Evolutionary conservation across 257 asterid genomes (phyloP).

Genomic region (Galeopsis tetrahit): DNA sequence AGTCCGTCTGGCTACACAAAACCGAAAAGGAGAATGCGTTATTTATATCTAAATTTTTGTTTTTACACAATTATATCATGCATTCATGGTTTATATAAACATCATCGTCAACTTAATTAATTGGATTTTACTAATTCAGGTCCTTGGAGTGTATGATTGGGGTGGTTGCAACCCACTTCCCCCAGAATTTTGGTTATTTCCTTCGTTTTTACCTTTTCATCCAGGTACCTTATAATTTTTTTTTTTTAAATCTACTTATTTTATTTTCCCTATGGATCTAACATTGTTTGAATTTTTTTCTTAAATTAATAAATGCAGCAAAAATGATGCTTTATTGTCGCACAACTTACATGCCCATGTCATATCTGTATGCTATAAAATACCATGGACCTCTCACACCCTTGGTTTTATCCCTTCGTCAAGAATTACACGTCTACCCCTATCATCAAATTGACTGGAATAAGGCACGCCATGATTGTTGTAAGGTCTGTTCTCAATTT

Average conservation of each 20-base stretch:
- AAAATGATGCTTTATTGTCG: slow-evolving; percentile 89
- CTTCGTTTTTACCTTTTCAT: slow-evolving; percentile 69
- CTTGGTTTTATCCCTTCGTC: slow-evolving; percentile 56
- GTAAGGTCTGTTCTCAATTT: slow-evolving; percentile 43
- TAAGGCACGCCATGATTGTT: slow-evolving; percentile 74
- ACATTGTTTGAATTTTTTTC: background rate
- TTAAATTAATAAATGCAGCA: slow-evolving; percentile 45
- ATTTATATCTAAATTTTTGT: no score
- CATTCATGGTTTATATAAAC: no score
- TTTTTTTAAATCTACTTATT: no score
- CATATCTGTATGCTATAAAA: slow-evolving; percentile 64
- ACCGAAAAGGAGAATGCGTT: no score
- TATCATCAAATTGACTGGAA: slow-evolving; percentile 71
- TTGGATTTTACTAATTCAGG: background rate
- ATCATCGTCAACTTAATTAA: no score
- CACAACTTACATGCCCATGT: slow-evolving; percentile 84
- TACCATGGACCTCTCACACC: slow-evolving; percentile 67
- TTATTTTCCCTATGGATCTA: slow-evolving; percentile 1
- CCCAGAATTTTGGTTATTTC: slow-evolving; percentile 80
- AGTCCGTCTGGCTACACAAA: no score
- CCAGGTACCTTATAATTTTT: no score
- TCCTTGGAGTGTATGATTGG: slow-evolving; percentile 48
- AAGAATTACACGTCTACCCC: slow-evolving; percentile 60
- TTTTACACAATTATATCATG: no score
- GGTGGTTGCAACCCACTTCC: slow-evolving; percentile 85